A percentile compares a stretch with the other conserved stretches of the same genome.
These are phyloP conservation scores for Trichoderma sp. DNA, from an alignment of 2,329 filamentous ascomycete species.

Conservation along the genomic window DNA sequence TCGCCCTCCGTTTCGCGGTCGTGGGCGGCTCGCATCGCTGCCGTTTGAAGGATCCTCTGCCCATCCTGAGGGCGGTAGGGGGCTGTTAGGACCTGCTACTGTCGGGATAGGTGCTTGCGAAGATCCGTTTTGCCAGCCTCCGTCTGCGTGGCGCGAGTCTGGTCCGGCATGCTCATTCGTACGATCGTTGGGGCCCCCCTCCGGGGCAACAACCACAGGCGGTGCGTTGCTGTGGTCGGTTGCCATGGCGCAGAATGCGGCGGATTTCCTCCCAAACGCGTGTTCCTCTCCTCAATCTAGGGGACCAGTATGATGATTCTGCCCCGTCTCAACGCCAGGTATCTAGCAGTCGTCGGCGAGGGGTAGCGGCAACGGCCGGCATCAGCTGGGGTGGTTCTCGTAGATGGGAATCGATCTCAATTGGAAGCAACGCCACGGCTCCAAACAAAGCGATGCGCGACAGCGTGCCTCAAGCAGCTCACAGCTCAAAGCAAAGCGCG, in stretches of 20 bases:
- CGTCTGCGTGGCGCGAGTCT: slow-evolving; percentile 39
- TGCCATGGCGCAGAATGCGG: slow-evolving; percentile 43
- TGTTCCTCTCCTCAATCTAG: slow-evolving; percentile 32
- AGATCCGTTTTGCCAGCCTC: slow-evolving; percentile 42
- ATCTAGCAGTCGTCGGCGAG: slow-evolving; percentile 38
- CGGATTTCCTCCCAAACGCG: slow-evolving; percentile 26
- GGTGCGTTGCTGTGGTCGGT: slow-evolving; percentile 50
- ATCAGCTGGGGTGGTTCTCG: slow-evolving; percentile 37
- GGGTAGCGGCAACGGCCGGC: slow-evolving; percentile 39
- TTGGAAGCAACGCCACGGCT: slow-evolving; percentile 29
- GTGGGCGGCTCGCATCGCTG: slow-evolving; percentile 59
- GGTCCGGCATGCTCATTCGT: slow-evolving; percentile 34
- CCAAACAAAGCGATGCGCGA: slow-evolving; percentile 28
- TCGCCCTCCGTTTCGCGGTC: slow-evolving; percentile 55
- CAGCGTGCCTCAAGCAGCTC: slow-evolving; percentile 27
- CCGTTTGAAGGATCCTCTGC: slow-evolving; percentile 54
- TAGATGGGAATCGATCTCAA: slow-evolving; percentile 33
- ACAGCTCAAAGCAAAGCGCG: slow-evolving; percentile 28
- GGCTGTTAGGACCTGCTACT: slow-evolving; percentile 39
- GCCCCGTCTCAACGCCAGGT: slow-evolving; percentile 38
- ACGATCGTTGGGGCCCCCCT: slow-evolving; percentile 34
- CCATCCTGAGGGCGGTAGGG: slow-evolving; percentile 37
- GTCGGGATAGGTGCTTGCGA: slow-evolving; percentile 41
- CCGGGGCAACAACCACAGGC: slow-evolving; percentile 42
- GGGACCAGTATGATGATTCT: slow-evolving; percentile 29